Percentiles rank a stretch among this genome's conserved stretches.
Conservation (phyloP, 169 alveolate species). For the Cryptosporidium meleagridis region DNA sequence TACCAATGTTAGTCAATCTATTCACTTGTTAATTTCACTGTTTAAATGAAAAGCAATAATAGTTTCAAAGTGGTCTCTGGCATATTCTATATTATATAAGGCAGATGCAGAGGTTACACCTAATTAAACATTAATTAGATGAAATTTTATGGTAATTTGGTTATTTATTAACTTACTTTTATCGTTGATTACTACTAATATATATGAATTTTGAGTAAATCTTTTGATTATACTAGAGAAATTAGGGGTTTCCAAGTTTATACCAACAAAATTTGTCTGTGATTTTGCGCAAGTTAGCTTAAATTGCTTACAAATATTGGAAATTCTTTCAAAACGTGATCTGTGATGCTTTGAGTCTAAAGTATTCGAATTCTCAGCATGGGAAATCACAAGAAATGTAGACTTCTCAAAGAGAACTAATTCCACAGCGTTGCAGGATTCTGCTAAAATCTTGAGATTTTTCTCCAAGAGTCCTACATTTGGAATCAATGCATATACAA, state of each 20-base stretch:
- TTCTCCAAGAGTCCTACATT: conserved; percentile 83
- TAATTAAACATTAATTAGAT: not conserved
- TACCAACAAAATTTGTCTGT: conserved; percentile 85
- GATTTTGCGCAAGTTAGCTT: conserved; percentile 91
- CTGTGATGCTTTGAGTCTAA: conserved; percentile 55
- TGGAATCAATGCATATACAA: conserved; percentile 89
- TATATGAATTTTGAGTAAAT: conserved; percentile 90
- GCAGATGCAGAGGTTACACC: conserved; percentile 60
- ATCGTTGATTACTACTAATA: conserved; percentile 90
- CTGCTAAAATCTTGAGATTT: conserved; percentile 84
- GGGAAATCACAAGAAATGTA: conserved; percentile 92
- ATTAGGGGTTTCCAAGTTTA: conserved; percentile 85
- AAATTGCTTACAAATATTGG: conserved; percentile 92
- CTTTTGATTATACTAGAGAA: conserved; percentile 90
- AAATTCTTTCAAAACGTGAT: conserved; percentile 92
- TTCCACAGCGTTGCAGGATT: conserved; percentile 89
- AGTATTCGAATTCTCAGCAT: conserved; percentile 73
- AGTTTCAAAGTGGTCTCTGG: conserved; percentile 77
- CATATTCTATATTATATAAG: conserved; percentile 77
- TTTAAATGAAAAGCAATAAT: conserved; percentile 68
- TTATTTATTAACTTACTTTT: conserved; percentile 62
- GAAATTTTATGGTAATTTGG: conserved; percentile 15
- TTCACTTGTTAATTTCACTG: not conserved
- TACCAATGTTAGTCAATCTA: not conserved
- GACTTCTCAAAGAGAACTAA: conserved; percentile 93